Conservation (phyloP, 192 early-diverging fungal genomes). For the Chytriomyces hyalinus region DNA sequence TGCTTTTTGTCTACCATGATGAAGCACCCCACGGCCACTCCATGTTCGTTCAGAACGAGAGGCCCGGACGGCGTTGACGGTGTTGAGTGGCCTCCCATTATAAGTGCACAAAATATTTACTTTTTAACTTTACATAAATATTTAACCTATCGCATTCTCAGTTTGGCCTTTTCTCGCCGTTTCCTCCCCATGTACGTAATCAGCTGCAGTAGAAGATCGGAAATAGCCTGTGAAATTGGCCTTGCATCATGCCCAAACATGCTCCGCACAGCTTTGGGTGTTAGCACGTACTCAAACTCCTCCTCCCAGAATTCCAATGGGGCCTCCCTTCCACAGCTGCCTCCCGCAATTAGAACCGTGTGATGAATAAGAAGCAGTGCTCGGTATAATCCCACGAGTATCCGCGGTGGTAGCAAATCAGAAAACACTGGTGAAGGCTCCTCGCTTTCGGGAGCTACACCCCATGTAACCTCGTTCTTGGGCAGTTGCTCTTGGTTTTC, state of each 20-base stretch:
- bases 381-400: slow-evolving; percentile 12
- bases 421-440: slow-evolving; percentile 9
- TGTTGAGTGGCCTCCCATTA: slow-evolving; percentile 1
- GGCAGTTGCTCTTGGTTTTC: slow-evolving; percentile 5
- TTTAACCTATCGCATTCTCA: not conserved
- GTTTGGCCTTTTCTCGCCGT: no score
- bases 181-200: not conserved
- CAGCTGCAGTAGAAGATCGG: not conserved
- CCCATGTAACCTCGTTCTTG: not conserved
- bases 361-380: slow-evolving; percentile 24
- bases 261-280: not conserved
- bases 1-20: slow-evolving; percentile 5
- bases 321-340: not conserved
- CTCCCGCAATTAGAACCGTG: slow-evolving; percentile 1
- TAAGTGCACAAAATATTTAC: not conserved
- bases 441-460: not conserved
- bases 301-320: slow-evolving; percentile 13
- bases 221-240: slow-evolving; percentile 18
- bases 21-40: slow-evolving; percentile 11
- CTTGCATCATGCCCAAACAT: slow-evolving; percentile 28
- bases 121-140: not conserved
- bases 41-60: slow-evolving; percentile 3
- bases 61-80: slow-evolving; percentile 10
- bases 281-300: slow-evolving; percentile 23
- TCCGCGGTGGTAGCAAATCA: slow-evolving; percentile 8